These are phyloP conservation scores for Neonectria hederae DNA, from an alignment of 2,329 filamentous ascomycete species.

Conservation along the genomic window DNA sequence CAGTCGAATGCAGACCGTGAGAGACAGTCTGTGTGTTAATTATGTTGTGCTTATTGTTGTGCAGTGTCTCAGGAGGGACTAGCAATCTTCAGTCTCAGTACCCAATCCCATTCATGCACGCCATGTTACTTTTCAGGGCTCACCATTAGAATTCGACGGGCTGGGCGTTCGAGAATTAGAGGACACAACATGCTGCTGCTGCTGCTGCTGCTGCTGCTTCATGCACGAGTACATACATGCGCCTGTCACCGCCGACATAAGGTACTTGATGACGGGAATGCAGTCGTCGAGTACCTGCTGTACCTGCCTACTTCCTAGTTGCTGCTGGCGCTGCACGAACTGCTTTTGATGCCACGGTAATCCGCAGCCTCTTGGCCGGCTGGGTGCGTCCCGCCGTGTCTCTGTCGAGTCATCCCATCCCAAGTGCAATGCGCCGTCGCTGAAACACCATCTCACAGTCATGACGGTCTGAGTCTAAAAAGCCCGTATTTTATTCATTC, in stretches of 20 bases:
- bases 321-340: background rate
- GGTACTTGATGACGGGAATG: background rate
- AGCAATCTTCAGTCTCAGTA: conserved; percentile 23
- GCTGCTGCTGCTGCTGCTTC: background rate
- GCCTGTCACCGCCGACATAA: conserved; percentile 7
- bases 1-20: conserved; percentile 8
- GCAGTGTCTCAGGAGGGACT: conserved; percentile 28
- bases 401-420: background rate
- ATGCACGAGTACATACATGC: conserved; percentile 1
- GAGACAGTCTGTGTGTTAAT: conserved; percentile 24
- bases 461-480: background rate
- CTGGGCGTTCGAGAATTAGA: background rate
- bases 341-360: background rate
- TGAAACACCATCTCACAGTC: conserved; percentile 23
- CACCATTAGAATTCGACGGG: background rate
- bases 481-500: conserved; percentile 7
- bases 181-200: background rate
- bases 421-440: conserved; percentile 3
- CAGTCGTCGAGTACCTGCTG: background rate
- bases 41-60: conserved; percentile 41
- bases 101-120: conserved; percentile 18
- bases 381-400: conserved; percentile 11
- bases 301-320: background rate
- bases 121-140: conserved; percentile 12
- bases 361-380: background rate